Evolutionary conservation across 129 eudicot species (phyloP).

Genomic region (Escallonia rubra): DNA sequence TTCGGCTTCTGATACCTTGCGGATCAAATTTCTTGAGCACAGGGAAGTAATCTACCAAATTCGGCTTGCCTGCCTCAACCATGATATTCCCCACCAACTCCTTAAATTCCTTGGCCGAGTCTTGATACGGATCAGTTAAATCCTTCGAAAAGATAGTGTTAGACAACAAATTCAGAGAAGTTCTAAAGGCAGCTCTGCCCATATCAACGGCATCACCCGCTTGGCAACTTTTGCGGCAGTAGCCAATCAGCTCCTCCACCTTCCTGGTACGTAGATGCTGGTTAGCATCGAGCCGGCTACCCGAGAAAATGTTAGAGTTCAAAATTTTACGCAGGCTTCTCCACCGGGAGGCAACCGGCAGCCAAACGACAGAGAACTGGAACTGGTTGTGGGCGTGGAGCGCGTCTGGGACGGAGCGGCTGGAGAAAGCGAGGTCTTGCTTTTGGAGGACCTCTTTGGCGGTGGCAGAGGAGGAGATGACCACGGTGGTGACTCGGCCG

Average conservation of each 20-base stretch:
- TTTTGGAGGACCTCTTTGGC: conserved; percentile 26
- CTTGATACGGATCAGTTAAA: conserved; percentile 26
- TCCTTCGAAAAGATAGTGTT: too few relatives aligned
- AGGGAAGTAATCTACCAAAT: conserved; percentile 48
- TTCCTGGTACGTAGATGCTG: neutral
- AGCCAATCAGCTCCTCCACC: neutral
- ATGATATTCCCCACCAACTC: conserved; percentile 38
- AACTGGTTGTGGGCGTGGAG: conserved; percentile 10
- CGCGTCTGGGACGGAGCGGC: neutral
- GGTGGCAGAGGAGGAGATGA: conserved; percentile 8
- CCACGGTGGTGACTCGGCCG: neutral
- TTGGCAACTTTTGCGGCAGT: neutral
- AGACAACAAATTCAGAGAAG: neutral
- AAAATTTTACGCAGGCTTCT: conserved; percentile 17
- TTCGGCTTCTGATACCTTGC: conserved; percentile 29
- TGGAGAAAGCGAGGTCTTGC: conserved; percentile 7
- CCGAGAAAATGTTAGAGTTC: neutral
- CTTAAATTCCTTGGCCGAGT: conserved; percentile 47
- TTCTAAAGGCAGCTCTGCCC: too few relatives aligned
- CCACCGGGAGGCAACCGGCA: conserved; percentile 20
- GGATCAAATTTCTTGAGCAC: conserved; percentile 29
- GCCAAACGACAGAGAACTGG: conserved; percentile 11
- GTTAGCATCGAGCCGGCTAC: too few relatives aligned
- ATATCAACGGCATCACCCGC: neutral
- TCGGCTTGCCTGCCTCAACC: conserved; percentile 48